Evolutionary conservation across 345 rosid species (phyloP), one percentile per base, ranked within the genome.

Genomic region (Pistacia atlantica): DNA sequence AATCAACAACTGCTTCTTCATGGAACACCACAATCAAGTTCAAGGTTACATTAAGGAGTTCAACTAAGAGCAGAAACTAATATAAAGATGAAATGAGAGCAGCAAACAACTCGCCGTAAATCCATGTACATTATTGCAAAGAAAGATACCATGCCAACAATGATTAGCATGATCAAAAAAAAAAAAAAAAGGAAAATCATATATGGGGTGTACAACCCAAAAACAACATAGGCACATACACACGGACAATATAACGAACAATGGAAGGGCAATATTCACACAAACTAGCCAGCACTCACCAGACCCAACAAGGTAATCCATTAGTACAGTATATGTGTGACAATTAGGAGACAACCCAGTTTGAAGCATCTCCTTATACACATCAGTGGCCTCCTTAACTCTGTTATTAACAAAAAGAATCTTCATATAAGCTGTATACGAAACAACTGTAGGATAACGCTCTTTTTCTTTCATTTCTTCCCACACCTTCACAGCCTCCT

Each of bases 381-480:
- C 90, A 75, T 78, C 86, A 64, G 82, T 83, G 4, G 89, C 97
- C 84, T 94, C 95, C 65, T 88, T 77, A 16, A 89, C 92, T 79
- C 80, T 90, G 72, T 76, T 77, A 74, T 77, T 72, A 66, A 84
- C 90, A 78, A 94, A 87, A 75, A 94, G 79, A 74, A 91, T 79
- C 91, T 94, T 94, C 93, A 92, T 84, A 81, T 87, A 91, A 73
- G 97, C 92, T 4, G 97, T 94, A 70, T 92, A 94, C 0, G 97
- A 89, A 65, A 92, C 97, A 38, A 92, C 90, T 0, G 93, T 86
- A 65, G 90, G 93, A 59, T 61, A 75, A 42, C 87, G 80, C 3
- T 90, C 86, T 3, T 80, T 75, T 51, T 72, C 89, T 71, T 79
- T 84, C 97, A 94, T 94, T 83, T 89, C 95, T 58, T 82, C 79